A percentile compares a stretch with the other conserved stretches of the same genome.
Evolutionary conservation across 2,329 filamentous ascomycete genomes (phyloP).

Genomic region (Fonsecaea pugnacius): DNA sequence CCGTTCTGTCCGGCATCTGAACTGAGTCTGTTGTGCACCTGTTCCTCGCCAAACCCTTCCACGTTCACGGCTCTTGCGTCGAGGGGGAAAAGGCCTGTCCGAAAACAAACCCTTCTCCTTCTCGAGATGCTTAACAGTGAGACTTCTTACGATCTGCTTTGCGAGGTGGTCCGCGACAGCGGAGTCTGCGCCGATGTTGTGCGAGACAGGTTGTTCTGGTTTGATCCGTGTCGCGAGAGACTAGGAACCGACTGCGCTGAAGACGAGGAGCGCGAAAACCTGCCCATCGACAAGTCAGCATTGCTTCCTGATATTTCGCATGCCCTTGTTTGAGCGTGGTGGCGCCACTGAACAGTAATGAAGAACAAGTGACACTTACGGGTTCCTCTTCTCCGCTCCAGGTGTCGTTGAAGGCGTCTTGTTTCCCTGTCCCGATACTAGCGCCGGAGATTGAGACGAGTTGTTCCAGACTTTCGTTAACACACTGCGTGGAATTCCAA

Average conservation of each 20-base stretch:
- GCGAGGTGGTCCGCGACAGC: slow-evolving; percentile 1
- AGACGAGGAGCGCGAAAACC: slow-evolving; percentile 23
- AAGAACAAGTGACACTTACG: slow-evolving; percentile 25
- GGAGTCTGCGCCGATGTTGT: slow-evolving; percentile 26
- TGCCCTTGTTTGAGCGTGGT: background rate
- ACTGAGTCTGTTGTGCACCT: background rate
- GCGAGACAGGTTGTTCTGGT: slow-evolving; percentile 23
- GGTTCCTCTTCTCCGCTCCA: slow-evolving; percentile 29
- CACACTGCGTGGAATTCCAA: slow-evolving; percentile 41
- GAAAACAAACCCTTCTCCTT: background rate
- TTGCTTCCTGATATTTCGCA: background rate
- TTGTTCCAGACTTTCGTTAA: slow-evolving; percentile 57
- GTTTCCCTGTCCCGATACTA: slow-evolving; percentile 42
- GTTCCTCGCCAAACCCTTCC: background rate
- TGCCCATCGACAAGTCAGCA: slow-evolving; percentile 5
- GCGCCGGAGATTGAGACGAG: slow-evolving; percentile 49
- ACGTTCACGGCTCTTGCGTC: background rate
- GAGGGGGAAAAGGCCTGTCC: background rate
- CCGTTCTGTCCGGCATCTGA: background rate
- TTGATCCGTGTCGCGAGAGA: slow-evolving; percentile 23
- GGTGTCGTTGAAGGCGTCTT: slow-evolving; percentile 24
- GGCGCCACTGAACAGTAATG: background rate
- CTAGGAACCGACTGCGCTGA: slow-evolving; percentile 7
- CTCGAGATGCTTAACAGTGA: background rate
- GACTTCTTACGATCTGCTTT: slow-evolving; percentile 8